These are phyloP conservation scores for Rutidosis leptorrhynchoides DNA, from an alignment of 129 eudicot genomes.

Conservation along the genomic window DNA sequence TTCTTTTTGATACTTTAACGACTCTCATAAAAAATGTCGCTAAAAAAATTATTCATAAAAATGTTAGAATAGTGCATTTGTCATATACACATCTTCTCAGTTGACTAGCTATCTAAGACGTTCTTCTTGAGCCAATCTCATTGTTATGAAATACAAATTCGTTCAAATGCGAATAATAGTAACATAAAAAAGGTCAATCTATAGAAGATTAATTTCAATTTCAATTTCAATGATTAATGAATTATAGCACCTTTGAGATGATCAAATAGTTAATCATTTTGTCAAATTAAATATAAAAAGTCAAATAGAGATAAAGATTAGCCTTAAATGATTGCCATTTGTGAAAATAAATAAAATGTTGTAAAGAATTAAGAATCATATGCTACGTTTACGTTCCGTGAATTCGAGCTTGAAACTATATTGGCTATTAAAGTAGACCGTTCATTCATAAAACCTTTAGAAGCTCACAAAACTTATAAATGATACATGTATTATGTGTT, in stretches of 20 bases:
- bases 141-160: neutral
- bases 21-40: too few species aligned
- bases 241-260: slow-evolving; percentile 16
- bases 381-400: too few species aligned
- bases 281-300: neutral
- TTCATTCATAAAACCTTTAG: too few species aligned
- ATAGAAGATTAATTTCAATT: neutral
- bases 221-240: neutral
- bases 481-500: too few species aligned
- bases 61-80: neutral
- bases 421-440: too few species aligned
- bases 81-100: neutral
- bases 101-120: neutral
- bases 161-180: neutral
- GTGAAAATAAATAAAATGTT: too few species aligned
- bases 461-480: too few species aligned
- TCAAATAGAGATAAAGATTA: neutral
- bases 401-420: too few species aligned
- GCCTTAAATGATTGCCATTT: neutral
- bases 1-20: too few species aligned
- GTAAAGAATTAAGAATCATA: too few species aligned
- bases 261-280: slow-evolving; percentile 16
- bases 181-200: too few species aligned
- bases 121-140: neutral
- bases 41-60: too few species aligned